Evolutionary conservation across 2,329 filamentous ascomycete species (phyloP), one percentile per base, ranked within the genome.

Genomic region (Ophiostoma montium): DNA sequence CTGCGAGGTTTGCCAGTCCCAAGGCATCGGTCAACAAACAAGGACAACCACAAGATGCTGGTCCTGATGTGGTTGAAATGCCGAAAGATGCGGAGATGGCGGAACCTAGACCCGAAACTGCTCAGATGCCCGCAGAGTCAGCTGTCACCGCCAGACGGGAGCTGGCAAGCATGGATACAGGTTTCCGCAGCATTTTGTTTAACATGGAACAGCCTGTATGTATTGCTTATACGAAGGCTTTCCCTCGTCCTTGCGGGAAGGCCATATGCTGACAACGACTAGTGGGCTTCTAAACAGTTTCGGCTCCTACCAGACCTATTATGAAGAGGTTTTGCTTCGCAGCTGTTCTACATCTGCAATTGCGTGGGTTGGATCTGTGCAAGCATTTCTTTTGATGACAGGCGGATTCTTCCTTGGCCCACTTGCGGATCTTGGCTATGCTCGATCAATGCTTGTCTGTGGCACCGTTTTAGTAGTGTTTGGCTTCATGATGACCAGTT

Each of bases 331-430:
- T 4, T 12, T 42, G 8, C 19, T 52, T 3, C 3, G 16, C 9
- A 3, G 12, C 19, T 3, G 27, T 2, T 57, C 61, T 4, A 55
- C 63, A 0, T 65, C 67, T 2, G 59, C 62, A 13, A 63, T 74
- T 19, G 66, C 71, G 1, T 74, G 71, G 71, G 67, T 74, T 16
- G 70, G 70, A 3, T 70, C 69, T 15, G 53, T 73, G 1, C 67
- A 74, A 52, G 61, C 67, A 10, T 70, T 65, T 16, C 60, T 72
- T 18, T 57, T 70, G 19, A 66, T 66, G 46, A 58, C 63, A 13
- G 57, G 65, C 32, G 69, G 68, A 0, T 60, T 65, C 1, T 61
- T 70, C 39, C 64, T 66, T 2, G 70, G 70, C 1, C 60, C 65
- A 0, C 58, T 65, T 1, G 64, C 64, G 35, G 70, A 73, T 36